Evolutionary conservation across 2,329 filamentous ascomycete genomes (phyloP).

Genomic region (Aspergillus sojae): DNA sequence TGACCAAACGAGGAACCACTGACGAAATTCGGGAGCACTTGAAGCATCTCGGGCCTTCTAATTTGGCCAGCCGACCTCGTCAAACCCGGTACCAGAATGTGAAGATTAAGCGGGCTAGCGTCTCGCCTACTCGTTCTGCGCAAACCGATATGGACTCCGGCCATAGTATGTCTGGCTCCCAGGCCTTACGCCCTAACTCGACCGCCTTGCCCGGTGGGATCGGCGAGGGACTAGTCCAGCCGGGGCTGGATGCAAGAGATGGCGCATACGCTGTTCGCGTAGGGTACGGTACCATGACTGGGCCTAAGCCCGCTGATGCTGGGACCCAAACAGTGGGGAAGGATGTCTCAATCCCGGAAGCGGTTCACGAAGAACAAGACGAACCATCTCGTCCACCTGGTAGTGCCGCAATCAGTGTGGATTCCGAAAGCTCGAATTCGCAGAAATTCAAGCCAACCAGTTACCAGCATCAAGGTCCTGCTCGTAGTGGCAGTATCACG

Average conservation of each 20-base stretch:
- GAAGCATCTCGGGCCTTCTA: constrained; percentile 66
- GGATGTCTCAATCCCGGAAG: constrained; percentile 36
- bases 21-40: constrained; percentile 62
- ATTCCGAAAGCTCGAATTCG: constrained; percentile 25
- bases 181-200: constrained; percentile 29
- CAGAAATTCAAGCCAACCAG: constrained; percentile 25
- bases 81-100: constrained; percentile 64
- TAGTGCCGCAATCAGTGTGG: constrained; percentile 27
- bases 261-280: constrained; percentile 64
- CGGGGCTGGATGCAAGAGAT: constrained; percentile 63
- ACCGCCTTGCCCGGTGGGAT: constrained; percentile 53
- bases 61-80: constrained; percentile 62
- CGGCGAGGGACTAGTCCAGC: constrained; percentile 56
- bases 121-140: constrained; percentile 36
- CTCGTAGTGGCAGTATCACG: constrained; percentile 75
- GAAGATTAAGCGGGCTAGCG: constrained; percentile 64
- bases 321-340: constrained; percentile 21
- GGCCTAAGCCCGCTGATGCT: constrained; percentile 25
- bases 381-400: constrained; percentile 24
- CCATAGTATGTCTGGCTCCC: constrained; percentile 47
- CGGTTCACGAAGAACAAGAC: constrained; percentile 35
- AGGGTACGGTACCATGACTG: constrained; percentile 55
- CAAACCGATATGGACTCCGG: constrained; percentile 38
- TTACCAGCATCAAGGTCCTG: constrained; percentile 51
- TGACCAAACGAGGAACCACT: constrained; percentile 54